Base-by-base conservation (phyloP, 345 rosid species). In the Citrus medica region DNA sequence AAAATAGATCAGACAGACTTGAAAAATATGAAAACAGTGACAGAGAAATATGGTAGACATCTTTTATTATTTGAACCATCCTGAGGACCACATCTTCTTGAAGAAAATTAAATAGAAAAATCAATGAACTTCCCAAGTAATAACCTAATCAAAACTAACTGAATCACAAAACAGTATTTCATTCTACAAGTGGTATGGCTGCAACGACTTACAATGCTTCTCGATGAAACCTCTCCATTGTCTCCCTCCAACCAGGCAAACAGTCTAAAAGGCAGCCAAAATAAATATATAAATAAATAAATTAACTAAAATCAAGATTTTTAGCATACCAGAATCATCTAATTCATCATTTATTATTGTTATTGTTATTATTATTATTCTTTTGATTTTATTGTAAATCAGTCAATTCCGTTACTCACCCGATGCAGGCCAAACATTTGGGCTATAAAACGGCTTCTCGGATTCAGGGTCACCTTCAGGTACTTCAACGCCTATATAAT, bases 201-300 rank as follows among this genome's bases (percentile, higher is more conserved):
- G 30, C 67, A 24, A 40, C 4, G 16, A 80, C 95, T 88, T 83
- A 92, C 98, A 91, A 76, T 48, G 95, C 94, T 69, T 92, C 85
- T 42, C 33, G 86, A 76, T 92, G 98, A 83, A 82, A 94, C 82
- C 82, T 88, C 84, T 92, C 95, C 97, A 94, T 92, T 7, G 90
- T 92, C 69, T 89, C 85, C 82, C 92, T 92, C 98, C 98, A 95
- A 60, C 86, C 83, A 4, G 95, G 93, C 84, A 95, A 88, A 74
- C 86, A 62, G 86, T 84, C 97, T 93, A 53, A 61, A 38, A 53
- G 56, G 71, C 51, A 19, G 7, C 58, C 76, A 46, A 24, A 55
- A 32, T 9, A 22, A 7, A 30, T 24, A 12, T 51, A 46, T 46
- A 46, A 46, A 46, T 42, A 0, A 42, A 42, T 42, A 10, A 42